Evolutionary conservation across 2,329 filamentous ascomycete species (phyloP), one percentile per base, ranked within the genome.

Genomic region (Scytalidium sp.): DNA sequence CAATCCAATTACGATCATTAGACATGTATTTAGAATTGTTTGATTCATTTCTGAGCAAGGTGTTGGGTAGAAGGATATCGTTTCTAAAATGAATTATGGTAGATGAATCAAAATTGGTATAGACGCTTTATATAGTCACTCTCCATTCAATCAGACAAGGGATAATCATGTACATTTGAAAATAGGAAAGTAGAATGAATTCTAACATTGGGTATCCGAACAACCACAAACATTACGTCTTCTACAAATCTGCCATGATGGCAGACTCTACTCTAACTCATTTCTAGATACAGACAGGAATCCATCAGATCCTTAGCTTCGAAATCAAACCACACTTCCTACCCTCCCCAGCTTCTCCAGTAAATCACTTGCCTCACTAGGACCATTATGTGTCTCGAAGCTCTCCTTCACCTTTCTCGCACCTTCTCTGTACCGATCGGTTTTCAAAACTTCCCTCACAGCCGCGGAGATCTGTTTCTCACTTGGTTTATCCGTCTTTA

Each of bases 371-470:
- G 44, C 44, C 20, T 25, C 19, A 5, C 17, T 29, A 10, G 44
- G 22, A 5, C 44, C 44, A 13, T 29, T 19, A n/a, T 36, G 44
- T 15, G 15, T 27, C 9, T 47, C 40, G 6, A 41, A 47, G 27
- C 40, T 39, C 8, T 43, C 45, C 36, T 46, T 42, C 42, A 50
- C 21, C 23, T 50, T 32, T 21, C 21, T 25, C 21, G 41, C 32
- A 17, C 11, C 36, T 11, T 22, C 22, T 36, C 19, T 22, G 36
- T 47, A 47, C 45, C 23, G 32, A 17, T 19, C 25, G 19, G 27
- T 46, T 19, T 25, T 19, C 22, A 50, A 36, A 21, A 46, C 29
- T 20, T 40, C 17, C 45, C 23, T 32, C 3, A 46, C 47, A 46
- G 43, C 47, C 27, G 17, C 43, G 19, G n/a, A 25, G 19, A 39